Conservation (phyloP, 441 rosid genomes). For the Rhodomyrtus psidioides region DNA sequence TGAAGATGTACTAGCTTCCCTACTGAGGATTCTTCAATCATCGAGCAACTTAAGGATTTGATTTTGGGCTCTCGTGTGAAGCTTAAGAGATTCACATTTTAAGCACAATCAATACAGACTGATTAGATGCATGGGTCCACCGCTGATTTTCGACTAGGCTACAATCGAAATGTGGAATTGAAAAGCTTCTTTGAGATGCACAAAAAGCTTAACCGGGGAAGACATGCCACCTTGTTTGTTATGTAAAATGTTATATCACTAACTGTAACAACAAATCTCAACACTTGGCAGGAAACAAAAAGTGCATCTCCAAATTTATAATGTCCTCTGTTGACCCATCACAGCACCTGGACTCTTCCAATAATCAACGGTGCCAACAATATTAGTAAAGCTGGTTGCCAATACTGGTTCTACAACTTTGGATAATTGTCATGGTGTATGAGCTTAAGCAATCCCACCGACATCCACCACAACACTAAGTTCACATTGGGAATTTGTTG, state of each 20-base stretch:
- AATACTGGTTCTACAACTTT: not conserved
- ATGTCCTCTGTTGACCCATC: not conserved
- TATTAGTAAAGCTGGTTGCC: not conserved
- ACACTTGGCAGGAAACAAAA: not conserved
- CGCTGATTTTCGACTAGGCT: not conserved
- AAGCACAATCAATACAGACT: not conserved
- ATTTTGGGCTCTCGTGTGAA: not conserved
- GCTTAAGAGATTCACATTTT: not conserved
- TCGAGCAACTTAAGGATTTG: not conserved
- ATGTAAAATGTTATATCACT: not conserved
- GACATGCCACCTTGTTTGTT: not conserved
- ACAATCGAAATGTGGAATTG: not conserved
- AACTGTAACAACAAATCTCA: not conserved
- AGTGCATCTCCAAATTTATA: not conserved
- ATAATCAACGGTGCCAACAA: not conserved
- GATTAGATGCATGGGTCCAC: not conserved
- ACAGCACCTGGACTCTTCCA: not conserved
- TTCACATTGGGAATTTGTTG: not conserved
- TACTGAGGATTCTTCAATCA: not conserved
- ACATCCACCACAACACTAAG: not conserved
- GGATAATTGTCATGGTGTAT: not conserved
- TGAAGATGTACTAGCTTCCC: not conserved
- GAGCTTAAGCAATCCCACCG: not conserved
- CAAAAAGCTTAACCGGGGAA: not conserved
- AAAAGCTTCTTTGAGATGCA: not conserved